Evolutionary conservation across 2,329 filamentous ascomycete genomes (phyloP).

Genomic region (Knoxdaviesia proteae): DNA sequence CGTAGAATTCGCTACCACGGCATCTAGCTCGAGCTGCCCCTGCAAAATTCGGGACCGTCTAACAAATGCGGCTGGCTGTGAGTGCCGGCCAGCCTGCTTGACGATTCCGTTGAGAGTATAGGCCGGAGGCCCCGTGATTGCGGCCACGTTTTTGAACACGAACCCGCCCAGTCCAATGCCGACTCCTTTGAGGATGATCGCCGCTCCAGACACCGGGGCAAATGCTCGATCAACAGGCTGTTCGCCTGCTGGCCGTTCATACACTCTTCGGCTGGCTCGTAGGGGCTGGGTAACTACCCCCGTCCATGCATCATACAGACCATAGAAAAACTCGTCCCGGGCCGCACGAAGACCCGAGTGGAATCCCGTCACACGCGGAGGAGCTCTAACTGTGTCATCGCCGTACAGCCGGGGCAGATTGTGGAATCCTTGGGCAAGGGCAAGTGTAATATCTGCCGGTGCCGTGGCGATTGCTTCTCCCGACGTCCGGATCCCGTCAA

Average conservation of each 20-base stretch:
- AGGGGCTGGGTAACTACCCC: slow-evolving; percentile 25
- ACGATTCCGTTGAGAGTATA: slow-evolving; percentile 43
- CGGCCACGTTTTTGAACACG: slow-evolving; percentile 42
- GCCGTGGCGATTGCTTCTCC: too few relatives aligned
- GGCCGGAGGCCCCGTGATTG: slow-evolving; percentile 36
- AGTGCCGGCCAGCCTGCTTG: slow-evolving; percentile 33
- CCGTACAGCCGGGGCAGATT: slow-evolving; percentile 51
- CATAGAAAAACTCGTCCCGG: slow-evolving; percentile 38
- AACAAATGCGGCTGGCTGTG: slow-evolving; percentile 30
- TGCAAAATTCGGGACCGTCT: slow-evolving; percentile 37
- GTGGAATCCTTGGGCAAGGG: slow-evolving; percentile 47
- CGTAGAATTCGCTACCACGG: slow-evolving; percentile 9
- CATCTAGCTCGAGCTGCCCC: slow-evolving; percentile 24
- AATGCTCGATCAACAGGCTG: too few relatives aligned
- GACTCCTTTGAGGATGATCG: slow-evolving; percentile 28
- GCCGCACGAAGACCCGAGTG: slow-evolving; percentile 41
- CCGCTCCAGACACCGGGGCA: slow-evolving; percentile 28
- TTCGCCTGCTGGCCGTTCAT: too few relatives aligned
- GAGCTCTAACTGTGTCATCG: slow-evolving; percentile 45
- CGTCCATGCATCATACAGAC: slow-evolving; percentile 43
- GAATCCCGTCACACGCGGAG: slow-evolving; percentile 42
- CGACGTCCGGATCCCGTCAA: too few relatives aligned
- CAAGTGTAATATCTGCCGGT: slow-evolving; percentile 7
- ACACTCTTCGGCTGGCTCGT: too few relatives aligned
- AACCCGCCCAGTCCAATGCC: slow-evolving; percentile 44